phyloP scores from a whole-genome alignment of 2,329 filamentous ascomycete species.

The Tolypocladium tundrense region DNA sequence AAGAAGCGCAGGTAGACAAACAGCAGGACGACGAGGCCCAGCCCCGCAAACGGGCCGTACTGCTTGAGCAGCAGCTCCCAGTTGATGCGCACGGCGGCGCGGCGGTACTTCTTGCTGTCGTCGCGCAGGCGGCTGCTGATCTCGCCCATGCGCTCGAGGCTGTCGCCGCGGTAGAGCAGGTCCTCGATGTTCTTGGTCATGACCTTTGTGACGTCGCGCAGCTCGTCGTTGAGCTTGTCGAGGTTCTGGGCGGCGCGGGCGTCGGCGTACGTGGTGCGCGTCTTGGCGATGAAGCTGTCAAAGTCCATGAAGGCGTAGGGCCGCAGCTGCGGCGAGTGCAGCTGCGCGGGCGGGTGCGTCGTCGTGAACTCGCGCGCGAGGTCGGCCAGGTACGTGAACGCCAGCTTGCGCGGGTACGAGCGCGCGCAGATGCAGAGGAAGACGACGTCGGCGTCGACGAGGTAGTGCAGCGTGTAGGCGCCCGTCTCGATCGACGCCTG shows the following conservation, averaged over 20 bases:
- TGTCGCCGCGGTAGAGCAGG: constrained; percentile 87
- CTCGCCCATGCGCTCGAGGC: constrained; percentile 93
- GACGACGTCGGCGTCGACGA: constrained; percentile 72
- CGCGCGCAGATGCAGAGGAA: constrained; percentile 91
- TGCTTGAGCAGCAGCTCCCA: constrained; percentile 96
- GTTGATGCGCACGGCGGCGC: constrained; percentile 90
- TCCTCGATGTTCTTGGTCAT: constrained; percentile 99
- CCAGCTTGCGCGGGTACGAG: constrained; percentile 93
- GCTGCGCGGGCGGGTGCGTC: constrained; percentile 65
- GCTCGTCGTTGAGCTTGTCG: constrained; percentile 90
- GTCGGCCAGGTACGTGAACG: constrained; percentile 95
- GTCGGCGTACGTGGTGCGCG: constrained; percentile 90
- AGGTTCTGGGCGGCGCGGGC: constrained; percentile 84
- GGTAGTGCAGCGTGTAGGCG: constrained; percentile 77
- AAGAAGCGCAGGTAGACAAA: constrained; percentile 94
- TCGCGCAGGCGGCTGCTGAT: constrained; percentile 79
- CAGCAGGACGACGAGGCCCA: constrained; percentile 73
- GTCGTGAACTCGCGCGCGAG: constrained; percentile 83
- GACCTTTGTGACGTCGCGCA: constrained; percentile 95
- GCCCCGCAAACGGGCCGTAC: constrained; percentile 80
- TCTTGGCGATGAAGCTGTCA: constrained; percentile 90
- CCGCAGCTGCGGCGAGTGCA: constrained; percentile 64
- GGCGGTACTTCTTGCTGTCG: constrained; percentile 88
- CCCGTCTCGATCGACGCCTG: constrained; percentile 88
- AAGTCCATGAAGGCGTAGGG: constrained; percentile 98